Evolutionary conservation across 306 rosid species (phyloP).

Genomic region (Dryas drummondii): DNA sequence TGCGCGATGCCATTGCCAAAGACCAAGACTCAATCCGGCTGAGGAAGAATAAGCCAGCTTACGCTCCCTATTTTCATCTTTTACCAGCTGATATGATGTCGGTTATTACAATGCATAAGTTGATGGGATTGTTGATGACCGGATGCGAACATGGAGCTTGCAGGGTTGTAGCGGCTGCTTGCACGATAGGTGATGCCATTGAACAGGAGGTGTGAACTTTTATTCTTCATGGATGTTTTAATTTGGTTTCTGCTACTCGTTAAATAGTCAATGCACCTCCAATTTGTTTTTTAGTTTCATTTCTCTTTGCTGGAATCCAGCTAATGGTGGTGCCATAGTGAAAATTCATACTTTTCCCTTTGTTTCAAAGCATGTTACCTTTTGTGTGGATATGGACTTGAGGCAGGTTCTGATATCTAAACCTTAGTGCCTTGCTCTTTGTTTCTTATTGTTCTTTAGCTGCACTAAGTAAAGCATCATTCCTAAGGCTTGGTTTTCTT

Average conservation of each 20-base stretch:
- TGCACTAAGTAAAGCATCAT: constrained; percentile 14
- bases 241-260: constrained; percentile 1
- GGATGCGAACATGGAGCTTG: constrained; percentile 54
- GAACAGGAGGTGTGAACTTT: constrained; percentile 82
- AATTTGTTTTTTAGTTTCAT: background rate
- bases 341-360: background rate
- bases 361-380: background rate
- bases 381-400: constrained; percentile 1
- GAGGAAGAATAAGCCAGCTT: constrained; percentile 44
- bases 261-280: background rate
- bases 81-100: constrained; percentile 88
- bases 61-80: constrained; percentile 60
- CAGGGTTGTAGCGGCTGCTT: constrained; percentile 66
- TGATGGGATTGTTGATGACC: constrained; percentile 75
- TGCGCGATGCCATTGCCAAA: constrained; percentile 57
- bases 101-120: constrained; percentile 88
- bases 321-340: constrained; percentile 1
- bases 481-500: constrained; percentile 19
- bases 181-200: constrained; percentile 75
- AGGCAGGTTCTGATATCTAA: background rate
- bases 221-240: constrained; percentile 19
- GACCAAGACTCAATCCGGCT: constrained; percentile 55
- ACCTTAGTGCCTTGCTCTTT: background rate
- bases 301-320: background rate
- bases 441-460: constrained; percentile 16